Evolutionary conservation across 2,329 filamentous ascomycete species (phyloP).

Genomic region (Ceratocystis ficicola): DNA sequence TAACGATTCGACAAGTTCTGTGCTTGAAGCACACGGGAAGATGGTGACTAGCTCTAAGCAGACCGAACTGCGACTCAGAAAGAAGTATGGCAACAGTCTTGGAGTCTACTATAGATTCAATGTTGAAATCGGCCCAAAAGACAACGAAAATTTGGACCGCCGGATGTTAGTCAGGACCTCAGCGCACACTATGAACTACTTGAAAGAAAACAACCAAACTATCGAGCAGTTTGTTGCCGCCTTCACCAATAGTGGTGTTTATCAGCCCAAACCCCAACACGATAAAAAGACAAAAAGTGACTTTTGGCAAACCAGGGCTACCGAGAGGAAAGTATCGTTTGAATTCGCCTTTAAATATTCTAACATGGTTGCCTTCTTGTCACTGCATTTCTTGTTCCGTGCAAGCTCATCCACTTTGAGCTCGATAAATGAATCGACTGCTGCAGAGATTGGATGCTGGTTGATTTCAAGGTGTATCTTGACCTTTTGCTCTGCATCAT

Average conservation of each 20-base stretch:
- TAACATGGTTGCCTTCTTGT: too few relatives aligned
- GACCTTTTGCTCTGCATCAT: too few relatives aligned
- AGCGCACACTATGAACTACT: slow-evolving; percentile 25
- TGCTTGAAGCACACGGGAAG: not conserved
- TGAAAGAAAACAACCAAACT: slow-evolving; percentile 15
- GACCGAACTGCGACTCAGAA: too few relatives aligned
- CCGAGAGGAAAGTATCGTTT: too few relatives aligned
- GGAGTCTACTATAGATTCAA: slow-evolving; percentile 27
- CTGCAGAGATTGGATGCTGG: too few relatives aligned
- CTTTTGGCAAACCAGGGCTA: too few relatives aligned
- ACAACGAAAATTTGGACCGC: slow-evolving; percentile 26
- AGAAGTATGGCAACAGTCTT: slow-evolving; percentile 22
- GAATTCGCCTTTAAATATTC: too few relatives aligned
- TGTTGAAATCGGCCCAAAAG: slow-evolving; percentile 26
- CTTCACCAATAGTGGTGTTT: not conserved
- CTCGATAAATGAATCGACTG: too few relatives aligned
- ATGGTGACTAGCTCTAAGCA: not conserved
- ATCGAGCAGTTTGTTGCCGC: not conserved
- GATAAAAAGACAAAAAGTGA: too few relatives aligned
- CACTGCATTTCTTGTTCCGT: fast-evolving
- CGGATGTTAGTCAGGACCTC: slow-evolving; percentile 24
- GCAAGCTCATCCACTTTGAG: too few relatives aligned
- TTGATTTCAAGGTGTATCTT: too few relatives aligned
- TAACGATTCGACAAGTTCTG: slow-evolving; percentile 12
- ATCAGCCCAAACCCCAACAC: too few relatives aligned